Percentiles rank a stretch among this genome's conserved stretches.
Conservation (phyloP, 805 yeast species). For the Candida tibetensis region DNA sequence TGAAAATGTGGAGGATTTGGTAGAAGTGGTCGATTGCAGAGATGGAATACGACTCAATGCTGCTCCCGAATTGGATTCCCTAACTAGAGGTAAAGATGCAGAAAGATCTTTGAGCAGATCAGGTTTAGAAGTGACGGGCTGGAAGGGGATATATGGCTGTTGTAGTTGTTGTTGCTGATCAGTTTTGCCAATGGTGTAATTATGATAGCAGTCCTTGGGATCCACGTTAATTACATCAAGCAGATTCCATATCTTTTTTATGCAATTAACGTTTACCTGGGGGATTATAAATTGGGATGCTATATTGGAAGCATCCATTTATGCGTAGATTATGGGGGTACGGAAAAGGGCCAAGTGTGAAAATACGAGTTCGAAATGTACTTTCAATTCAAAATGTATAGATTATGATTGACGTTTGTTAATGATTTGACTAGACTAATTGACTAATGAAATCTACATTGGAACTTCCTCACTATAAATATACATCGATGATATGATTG, state of each 20-base stretch:
- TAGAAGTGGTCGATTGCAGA: background rate
- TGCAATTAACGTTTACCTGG: slow-evolving; percentile 4
- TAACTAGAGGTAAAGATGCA: background rate
- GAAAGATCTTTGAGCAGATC: background rate
- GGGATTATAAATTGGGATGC: slow-evolving; percentile 2
- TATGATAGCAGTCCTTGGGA: background rate
- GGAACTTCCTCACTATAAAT: no score
- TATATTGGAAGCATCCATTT: background rate
- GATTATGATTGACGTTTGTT: no score
- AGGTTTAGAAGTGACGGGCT: background rate
- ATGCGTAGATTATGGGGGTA: no score
- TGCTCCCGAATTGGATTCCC: background rate
- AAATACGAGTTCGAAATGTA: no score
- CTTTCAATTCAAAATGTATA: no score
- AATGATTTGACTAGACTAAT: no score
- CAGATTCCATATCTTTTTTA: slow-evolving; percentile 8
- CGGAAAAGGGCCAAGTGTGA: no score
- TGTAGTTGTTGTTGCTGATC: no score
- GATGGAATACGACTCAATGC: background rate
- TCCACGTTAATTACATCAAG: slow-evolving; percentile 6
- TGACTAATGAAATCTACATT: no score
- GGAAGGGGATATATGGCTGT: no score
- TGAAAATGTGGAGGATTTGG: background rate
- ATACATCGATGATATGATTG: no score
- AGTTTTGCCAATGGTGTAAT: background rate